Evolutionary conservation across 148 eudicot genomes (phyloP), one percentile per base, ranked within the genome.

Genomic region (Amaranthus cruentus): DNA sequence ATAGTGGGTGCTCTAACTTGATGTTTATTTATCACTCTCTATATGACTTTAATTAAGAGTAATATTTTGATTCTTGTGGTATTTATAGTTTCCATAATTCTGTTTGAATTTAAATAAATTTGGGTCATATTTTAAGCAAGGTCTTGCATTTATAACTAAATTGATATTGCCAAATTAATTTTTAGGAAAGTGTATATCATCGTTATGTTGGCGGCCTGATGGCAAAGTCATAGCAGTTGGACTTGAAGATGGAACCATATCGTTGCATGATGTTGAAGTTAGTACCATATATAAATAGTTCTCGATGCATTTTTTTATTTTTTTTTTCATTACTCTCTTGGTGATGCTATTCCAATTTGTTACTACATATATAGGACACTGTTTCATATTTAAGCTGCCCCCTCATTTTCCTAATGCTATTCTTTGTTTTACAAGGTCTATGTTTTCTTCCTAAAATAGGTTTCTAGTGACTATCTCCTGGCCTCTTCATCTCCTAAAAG

Each of bases 121-220:
- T 6, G 12, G 49, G 49, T 2, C 63, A 6, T 61, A 60, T 12
- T 68, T 8, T 60, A 3, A 58, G 47, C 21, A 12, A 38, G 43
- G 9, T 54, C 57, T 61, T 48, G 47, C 54, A 49, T 21, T 18
- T 62, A n/a, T 60, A 42, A 47, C 52, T 54, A 55, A 14, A 44
- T 47, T 55, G 59, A 5, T 70, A 47, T 69, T 62, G 62, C 47
- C 54, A 51, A 68, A 65, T 48, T 78, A 44, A 7, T 81, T 53
- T 71, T 11, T 62, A 95, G 99, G 97, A 14, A 95, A 87, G 85
- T 81, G 87, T 81, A 81, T 95, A 70, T 86, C 90, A 75, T 90
- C 99, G 66, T 82, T 95, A 85, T 95, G 99, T 76, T 95, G 99
- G 99, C 99, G 97, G 57, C 99, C 97, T 50, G 97, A 95, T 88